Evolutionary conservation across 2,329 filamentous ascomycete species (phyloP), one percentile per base, ranked within the genome.

Genomic region (Ilyonectria destructans): DNA sequence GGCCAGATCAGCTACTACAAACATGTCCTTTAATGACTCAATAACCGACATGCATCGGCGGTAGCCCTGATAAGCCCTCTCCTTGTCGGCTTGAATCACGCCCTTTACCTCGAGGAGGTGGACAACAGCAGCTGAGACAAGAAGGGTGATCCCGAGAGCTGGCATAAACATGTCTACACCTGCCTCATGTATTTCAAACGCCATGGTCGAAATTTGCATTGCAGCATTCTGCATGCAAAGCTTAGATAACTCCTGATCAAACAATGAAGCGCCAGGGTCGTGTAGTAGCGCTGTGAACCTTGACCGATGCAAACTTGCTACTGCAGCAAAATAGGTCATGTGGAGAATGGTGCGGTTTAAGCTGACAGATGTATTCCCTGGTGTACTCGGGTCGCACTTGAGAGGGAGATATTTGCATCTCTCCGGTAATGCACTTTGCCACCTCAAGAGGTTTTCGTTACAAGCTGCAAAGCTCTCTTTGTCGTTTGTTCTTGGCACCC

Each of bases 61-160:
- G 7, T 67, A 65, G n/a, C 60, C 65, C 17, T 65, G 26, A 12
- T 64, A n/a, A 1, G 60, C 61, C 5, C 56, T 64, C 40, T 51
- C 45, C 23, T 13, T 67, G 23, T 64, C 55, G 0, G 59, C 60
- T 10, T 63, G 52, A 19, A 67, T 63, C 0, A 67, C 46, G 0
- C 59, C 54, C n/a, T 54, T 67, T 4, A 63, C 48, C n/a, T 67
- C 65, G 0, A 97, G 88, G n/a, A 97, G 87, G 77, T 97, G 95
- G 60, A 97, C 96, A 73, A 97, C 97, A 82, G 97, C 95, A n/a
- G 95, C 94, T 0, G 95, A 94, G 1, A 97, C 88, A 3, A 97
- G 89, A 40, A 96, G 93, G 0, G 94, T 97, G 15, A 97, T 93
- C 26, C 94, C 94, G 0, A 94, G 94, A 0, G 94, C 97, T 1